Conservation (phyloP, 2,329 filamentous ascomycete species). For the Camillea tinctor region DNA sequence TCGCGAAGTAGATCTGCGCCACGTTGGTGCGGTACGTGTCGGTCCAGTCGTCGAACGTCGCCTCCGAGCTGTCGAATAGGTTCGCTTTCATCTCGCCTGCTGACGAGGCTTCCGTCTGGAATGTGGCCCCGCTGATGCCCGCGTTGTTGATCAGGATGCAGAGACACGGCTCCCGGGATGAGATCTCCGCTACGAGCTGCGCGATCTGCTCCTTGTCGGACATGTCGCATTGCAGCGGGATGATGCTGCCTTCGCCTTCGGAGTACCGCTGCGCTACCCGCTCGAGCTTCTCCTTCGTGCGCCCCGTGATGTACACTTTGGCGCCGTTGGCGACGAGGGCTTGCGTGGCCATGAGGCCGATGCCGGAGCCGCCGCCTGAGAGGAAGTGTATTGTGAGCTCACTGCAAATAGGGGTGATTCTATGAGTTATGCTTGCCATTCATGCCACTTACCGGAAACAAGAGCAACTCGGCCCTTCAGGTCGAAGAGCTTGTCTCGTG, state of each 20-base stretch:
- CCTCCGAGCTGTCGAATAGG: constrained; percentile 63
- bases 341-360: constrained; percentile 68
- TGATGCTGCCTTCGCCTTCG: constrained; percentile 53
- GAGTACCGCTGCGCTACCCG: constrained; percentile 58
- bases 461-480: constrained; percentile 44
- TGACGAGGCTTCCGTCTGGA: constrained; percentile 54
- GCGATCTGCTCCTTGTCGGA: constrained; percentile 60
- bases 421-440: neutral
- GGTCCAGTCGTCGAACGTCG: constrained; percentile 68
- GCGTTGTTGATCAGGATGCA: constrained; percentile 69
- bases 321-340: constrained; percentile 66
- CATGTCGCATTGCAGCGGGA: constrained; percentile 61
- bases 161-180: constrained; percentile 54
- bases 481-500: constrained; percentile 40
- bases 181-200: constrained; percentile 56
- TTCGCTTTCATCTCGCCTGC: constrained; percentile 53
- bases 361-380: constrained; percentile 56
- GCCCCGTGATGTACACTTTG: constrained; percentile 70
- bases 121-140: constrained; percentile 56
- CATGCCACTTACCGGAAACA: constrained; percentile 38
- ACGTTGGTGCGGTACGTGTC: constrained; percentile 74
- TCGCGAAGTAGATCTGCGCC: constrained; percentile 64
- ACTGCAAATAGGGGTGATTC: neutral
- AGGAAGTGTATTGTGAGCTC: neutral
- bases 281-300: constrained; percentile 61